These are phyloP conservation scores for Cryptococcus floricola DNA, from an alignment of 1,284 basidiomycete genomes.

Conservation along the genomic window DNA sequence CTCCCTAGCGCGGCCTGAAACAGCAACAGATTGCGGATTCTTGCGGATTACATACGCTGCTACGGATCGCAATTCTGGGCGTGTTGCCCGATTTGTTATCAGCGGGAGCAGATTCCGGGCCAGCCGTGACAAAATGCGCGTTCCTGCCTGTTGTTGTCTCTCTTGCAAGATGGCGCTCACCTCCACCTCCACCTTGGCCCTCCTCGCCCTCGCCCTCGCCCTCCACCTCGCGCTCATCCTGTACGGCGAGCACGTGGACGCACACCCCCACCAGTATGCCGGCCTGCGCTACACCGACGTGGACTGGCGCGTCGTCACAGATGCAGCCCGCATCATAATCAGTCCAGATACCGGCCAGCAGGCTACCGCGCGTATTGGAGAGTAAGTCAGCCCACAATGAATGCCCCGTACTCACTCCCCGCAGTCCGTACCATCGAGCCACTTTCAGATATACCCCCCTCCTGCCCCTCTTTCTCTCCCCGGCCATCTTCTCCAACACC, in stretches of 20 bases:
- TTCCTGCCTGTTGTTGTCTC: too few relatives aligned
- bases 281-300: conserved; percentile 89
- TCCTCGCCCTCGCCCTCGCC: conserved; percentile 18
- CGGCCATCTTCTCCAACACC: conserved; percentile 73
- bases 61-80: too few relatives aligned
- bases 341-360: too few relatives aligned
- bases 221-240: conserved; percentile 34
- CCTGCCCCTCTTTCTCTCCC: conserved; percentile 74
- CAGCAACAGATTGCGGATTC: neutral
- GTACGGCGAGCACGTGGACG: conserved; percentile 42
- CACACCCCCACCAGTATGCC: conserved; percentile 38
- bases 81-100: too few relatives aligned
- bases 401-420: neutral
- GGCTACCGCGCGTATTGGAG: too few relatives aligned
- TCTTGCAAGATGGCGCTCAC: too few relatives aligned
- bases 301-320: conserved; percentile 93
- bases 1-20: neutral
- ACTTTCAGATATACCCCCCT: conserved; percentile 97
- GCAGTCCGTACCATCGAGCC: conserved; percentile 83
- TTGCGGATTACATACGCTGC: neutral
- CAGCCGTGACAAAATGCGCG: too few relatives aligned
- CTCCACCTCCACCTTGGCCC: neutral
- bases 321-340: conserved; percentile 59
- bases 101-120: too few relatives aligned
- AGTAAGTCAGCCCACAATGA: conserved; percentile 18